Conservation (phyloP, 2,329 filamentous ascomycete genomes). For the Celoporthe dispersa region DNA sequence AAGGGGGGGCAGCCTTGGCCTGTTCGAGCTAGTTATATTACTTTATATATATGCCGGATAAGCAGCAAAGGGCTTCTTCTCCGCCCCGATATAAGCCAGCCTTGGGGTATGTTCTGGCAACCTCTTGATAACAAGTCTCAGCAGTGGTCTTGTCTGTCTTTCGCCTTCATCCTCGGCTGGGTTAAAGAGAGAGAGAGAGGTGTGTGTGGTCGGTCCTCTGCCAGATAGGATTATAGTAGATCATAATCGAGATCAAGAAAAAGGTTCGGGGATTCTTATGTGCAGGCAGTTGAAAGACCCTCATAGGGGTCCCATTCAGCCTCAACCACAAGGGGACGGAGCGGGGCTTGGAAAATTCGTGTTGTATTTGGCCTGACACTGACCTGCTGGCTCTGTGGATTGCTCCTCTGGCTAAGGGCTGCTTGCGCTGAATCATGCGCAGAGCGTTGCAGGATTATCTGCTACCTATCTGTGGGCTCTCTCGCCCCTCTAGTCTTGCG, state of each 20-base stretch:
- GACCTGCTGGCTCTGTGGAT: too few species aligned
- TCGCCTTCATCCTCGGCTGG: too few species aligned
- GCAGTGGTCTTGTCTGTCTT: too few species aligned
- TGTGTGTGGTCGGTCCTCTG: too few species aligned
- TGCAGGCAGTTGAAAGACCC: neutral
- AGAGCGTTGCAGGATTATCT: neutral
- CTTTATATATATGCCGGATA: neutral
- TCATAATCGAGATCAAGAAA: too few species aligned
- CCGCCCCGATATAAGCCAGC: neutral
- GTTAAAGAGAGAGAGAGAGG: too few species aligned
- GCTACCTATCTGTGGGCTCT: neutral
- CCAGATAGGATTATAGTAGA: too few species aligned
- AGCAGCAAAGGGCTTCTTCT: neutral
- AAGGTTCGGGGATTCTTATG: too few species aligned
- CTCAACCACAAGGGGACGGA: neutral
- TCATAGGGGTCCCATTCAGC: neutral
- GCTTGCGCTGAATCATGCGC: neutral
- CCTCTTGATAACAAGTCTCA: neutral
- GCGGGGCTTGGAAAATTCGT: neutral
- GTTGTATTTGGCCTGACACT: neutral
- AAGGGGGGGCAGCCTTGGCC: too few species aligned
- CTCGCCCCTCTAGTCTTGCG: neutral
- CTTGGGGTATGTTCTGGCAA: neutral
- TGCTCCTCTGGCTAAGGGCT: too few species aligned
- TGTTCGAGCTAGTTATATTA: neutral